Percentiles rank a stretch among this genome's conserved stretches.
Conservation (phyloP, 2,329 filamentous ascomycete species). For the Fusarium temperatum region DNA sequence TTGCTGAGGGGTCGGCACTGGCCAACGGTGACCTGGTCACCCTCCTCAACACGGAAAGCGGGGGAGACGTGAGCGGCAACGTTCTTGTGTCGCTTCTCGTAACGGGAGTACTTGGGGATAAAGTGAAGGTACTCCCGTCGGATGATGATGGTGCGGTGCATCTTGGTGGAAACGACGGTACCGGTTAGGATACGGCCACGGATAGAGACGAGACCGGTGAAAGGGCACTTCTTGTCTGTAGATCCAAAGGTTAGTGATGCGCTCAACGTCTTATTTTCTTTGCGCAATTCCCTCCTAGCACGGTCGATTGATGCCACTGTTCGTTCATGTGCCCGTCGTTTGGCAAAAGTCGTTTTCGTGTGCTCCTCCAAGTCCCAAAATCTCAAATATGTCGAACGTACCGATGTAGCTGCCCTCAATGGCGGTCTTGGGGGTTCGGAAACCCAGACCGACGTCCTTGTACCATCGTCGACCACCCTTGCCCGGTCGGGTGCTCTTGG, state of each 20-base stretch:
- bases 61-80: slow-evolving; percentile 98
- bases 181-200: slow-evolving; percentile 99
- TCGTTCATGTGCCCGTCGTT: neutral
- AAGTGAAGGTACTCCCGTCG: slow-evolving; percentile 99
- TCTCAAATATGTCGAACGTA: slow-evolving; percentile 65
- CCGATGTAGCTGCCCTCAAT: slow-evolving; percentile 99
- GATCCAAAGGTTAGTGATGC: slow-evolving; percentile 39
- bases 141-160: slow-evolving; percentile 99
- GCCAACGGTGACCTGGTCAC: slow-evolving; percentile 98
- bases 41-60: slow-evolving; percentile 99
- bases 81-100: slow-evolving; percentile 99
- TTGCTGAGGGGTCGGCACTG: slow-evolving; percentile 99
- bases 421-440: slow-evolving; percentile 97
- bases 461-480: slow-evolving; percentile 95
- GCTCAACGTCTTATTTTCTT: neutral
- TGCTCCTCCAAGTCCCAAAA: slow-evolving; percentile 5
- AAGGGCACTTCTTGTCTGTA: slow-evolving; percentile 99
- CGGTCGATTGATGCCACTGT: neutral
- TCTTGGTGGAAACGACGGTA: slow-evolving; percentile 99
- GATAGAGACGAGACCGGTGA: slow-evolving; percentile 99
- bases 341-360: slow-evolving; percentile 1
- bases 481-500: slow-evolving; percentile 83
- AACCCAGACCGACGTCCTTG: slow-evolving; percentile 99
- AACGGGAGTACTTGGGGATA: slow-evolving; percentile 99
- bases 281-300: neutral